These are phyloP conservation scores for Pyrus bretschneideri DNA, from an alignment of 306 rosid genomes.

Conservation along the genomic window DNA sequence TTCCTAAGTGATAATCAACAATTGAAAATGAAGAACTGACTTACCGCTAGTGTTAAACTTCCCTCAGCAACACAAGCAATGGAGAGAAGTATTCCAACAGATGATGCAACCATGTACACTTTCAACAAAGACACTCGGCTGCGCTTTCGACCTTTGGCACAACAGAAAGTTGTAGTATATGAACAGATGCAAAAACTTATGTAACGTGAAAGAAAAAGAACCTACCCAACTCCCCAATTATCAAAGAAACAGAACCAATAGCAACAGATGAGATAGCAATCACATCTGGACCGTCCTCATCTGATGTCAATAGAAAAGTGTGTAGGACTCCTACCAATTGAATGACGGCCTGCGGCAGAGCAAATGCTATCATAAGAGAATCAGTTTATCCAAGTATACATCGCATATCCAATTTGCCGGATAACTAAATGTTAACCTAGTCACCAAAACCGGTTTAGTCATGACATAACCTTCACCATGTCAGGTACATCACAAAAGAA, in stretches of 20 bases:
- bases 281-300: conserved; percentile 31
- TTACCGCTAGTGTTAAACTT: conserved; percentile 52
- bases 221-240: conserved; percentile 59
- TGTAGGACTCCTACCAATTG: conserved; percentile 37
- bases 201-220: background rate
- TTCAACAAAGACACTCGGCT: conserved; percentile 50
- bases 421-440: background rate
- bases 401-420: background rate
- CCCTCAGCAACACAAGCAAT: conserved; percentile 31
- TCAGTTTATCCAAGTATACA: background rate
- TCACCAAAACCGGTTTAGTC: background rate
- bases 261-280: conserved; percentile 41
- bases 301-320: conserved; percentile 28
- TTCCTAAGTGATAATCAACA: background rate
- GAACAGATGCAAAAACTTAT: background rate
- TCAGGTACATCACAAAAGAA: background rate
- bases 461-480: background rate
- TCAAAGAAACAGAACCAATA: conserved; percentile 37
- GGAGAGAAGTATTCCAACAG: conserved; percentile 30
- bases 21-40: background rate
- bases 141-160: conserved; percentile 60
- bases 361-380: conserved; percentile 1
- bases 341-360: conserved; percentile 48
- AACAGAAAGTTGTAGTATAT: conserved; percentile 6
- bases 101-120: conserved; percentile 43